phyloP scores from a whole-genome alignment of 495 filamentous ascomycete species.

The Aspergillus sclerotiicarbonarius region DNA sequence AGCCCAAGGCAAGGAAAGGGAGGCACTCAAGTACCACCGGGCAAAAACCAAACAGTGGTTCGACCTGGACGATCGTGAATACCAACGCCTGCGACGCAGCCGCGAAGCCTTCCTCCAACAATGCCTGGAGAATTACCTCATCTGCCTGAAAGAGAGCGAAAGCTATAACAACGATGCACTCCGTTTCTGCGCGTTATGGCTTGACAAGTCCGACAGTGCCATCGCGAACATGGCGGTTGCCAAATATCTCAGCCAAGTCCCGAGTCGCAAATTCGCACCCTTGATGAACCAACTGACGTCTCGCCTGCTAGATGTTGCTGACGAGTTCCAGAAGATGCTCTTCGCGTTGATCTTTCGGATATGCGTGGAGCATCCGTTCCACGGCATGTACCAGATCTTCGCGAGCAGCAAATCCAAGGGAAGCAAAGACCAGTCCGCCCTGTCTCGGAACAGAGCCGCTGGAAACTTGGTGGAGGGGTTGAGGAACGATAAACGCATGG shows the following conservation, averaged over 20 bases:
- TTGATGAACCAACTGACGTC: conserved; percentile 97
- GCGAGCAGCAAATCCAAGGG: conserved; percentile 66
- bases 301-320: conserved; percentile 66
- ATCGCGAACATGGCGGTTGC: conserved; percentile 75
- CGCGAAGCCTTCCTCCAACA: conserved; percentile 78
- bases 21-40: conserved; percentile 42
- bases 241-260: conserved; percentile 66
- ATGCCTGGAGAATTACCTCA: conserved; percentile 93
- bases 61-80: conserved; percentile 81
- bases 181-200: conserved; percentile 93
- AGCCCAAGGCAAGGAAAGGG: conserved; percentile 51
- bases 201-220: conserved; percentile 70
- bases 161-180: conserved; percentile 84
- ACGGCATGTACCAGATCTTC: conserved; percentile 95
- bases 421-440: conserved; percentile 67
- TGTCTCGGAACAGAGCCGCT: conserved; percentile 71
- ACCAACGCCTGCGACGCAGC: conserved; percentile 68
- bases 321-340: conserved; percentile 73
- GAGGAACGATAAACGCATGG: conserved; percentile 43
- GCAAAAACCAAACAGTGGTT: conserved; percentile 83
- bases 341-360: conserved; percentile 71
- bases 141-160: conserved; percentile 78
- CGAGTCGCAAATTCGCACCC: conserved; percentile 86
- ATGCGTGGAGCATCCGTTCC: conserved; percentile 88
- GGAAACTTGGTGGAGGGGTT: conserved; percentile 61